phyloP scores from a whole-genome alignment of 768 basidiomycete genomes.

The Tephrocybe sp. region DNA sequence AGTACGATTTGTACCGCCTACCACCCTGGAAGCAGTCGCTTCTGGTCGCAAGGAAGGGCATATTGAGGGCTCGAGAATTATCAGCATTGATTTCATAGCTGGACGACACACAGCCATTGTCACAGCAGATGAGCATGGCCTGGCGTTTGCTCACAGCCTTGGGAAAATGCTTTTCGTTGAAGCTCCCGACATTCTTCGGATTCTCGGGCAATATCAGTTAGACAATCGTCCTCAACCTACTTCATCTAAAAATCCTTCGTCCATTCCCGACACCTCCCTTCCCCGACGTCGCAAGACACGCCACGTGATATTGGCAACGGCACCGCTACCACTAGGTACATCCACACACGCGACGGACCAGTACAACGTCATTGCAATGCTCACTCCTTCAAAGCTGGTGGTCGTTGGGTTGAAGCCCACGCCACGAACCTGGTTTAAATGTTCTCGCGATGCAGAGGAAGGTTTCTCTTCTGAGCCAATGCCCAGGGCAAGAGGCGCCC shows the following conservation, averaged over 20 bases:
- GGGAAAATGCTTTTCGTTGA: conserved; percentile 95
- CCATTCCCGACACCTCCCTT: conserved; percentile 22
- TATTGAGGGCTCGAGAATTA: conserved; percentile 72
- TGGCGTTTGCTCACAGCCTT: conserved; percentile 93
- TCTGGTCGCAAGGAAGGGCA: conserved; percentile 86
- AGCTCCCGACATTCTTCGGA: conserved; percentile 89
- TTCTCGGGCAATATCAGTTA: conserved; percentile 87
- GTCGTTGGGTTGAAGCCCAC: conserved; percentile 90
- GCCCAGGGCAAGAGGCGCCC: conserved; percentile 55
- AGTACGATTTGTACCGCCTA: conserved; percentile 69
- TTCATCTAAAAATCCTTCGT: conserved; percentile 7
- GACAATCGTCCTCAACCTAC: conserved; percentile 24
- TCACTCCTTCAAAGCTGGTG: conserved; percentile 89
- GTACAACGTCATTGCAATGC: conserved; percentile 77
- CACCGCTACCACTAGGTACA: conserved; percentile 79
- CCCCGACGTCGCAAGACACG: conserved; percentile 48
- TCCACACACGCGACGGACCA: conserved; percentile 70
- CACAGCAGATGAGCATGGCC: conserved; percentile 84
- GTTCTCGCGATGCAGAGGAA: conserved; percentile 51
- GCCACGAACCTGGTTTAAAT: conserved; percentile 90
- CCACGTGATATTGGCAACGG: conserved; percentile 74
- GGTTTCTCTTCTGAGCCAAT: conserved; percentile 37
- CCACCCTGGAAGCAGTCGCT: conserved; percentile 61
- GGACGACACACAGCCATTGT: conserved; percentile 91
- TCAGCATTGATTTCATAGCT: conserved; percentile 83